phyloP scores from a whole-genome alignment of 495 filamentous ascomycete genomes.

The Zalerion maritima region DNA sequence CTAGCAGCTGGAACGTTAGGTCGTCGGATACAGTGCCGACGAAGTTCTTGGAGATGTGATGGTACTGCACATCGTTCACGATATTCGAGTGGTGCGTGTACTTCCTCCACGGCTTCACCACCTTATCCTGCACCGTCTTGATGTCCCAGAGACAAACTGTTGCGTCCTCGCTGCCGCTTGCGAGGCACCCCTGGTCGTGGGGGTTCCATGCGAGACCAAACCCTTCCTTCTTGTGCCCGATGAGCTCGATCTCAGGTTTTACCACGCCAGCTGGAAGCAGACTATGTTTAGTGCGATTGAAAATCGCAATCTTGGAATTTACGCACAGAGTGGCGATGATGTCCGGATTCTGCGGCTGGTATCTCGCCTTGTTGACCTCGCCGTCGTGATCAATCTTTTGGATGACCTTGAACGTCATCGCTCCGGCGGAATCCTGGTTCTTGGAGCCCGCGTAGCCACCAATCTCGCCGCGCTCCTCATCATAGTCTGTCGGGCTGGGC shows the following conservation, averaged over 20 bases:
- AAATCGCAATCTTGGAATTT: constrained; percentile 78
- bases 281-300: constrained; percentile 88
- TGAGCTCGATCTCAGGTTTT: constrained; percentile 67
- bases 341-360: constrained; percentile 95
- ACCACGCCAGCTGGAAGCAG: constrained; percentile 54
- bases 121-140: constrained; percentile 54
- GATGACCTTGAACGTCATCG: constrained; percentile 72
- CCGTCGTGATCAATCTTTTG: constrained; percentile 95
- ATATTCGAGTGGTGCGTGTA: constrained; percentile 82
- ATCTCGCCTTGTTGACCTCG: constrained; percentile 96
- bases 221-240: constrained; percentile 82
- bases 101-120: constrained; percentile 49
- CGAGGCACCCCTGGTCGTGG: constrained; percentile 65
- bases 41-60: constrained; percentile 64
- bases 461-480: constrained; percentile 83
- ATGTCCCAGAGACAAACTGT: constrained; percentile 85
- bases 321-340: constrained; percentile 89
- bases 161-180: constrained; percentile 77
- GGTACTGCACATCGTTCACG: constrained; percentile 93
- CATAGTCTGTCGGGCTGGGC: constrained; percentile 64
- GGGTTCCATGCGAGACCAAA: constrained; percentile 92
- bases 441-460: constrained; percentile 70
- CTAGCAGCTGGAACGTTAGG: constrained; percentile 79
- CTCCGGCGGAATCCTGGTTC: constrained; percentile 32
- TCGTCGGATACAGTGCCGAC: constrained; percentile 95